phyloP scores from a whole-genome alignment of 2,329 filamentous ascomycete genomes.

The Aschersonia sp. region DNA sequence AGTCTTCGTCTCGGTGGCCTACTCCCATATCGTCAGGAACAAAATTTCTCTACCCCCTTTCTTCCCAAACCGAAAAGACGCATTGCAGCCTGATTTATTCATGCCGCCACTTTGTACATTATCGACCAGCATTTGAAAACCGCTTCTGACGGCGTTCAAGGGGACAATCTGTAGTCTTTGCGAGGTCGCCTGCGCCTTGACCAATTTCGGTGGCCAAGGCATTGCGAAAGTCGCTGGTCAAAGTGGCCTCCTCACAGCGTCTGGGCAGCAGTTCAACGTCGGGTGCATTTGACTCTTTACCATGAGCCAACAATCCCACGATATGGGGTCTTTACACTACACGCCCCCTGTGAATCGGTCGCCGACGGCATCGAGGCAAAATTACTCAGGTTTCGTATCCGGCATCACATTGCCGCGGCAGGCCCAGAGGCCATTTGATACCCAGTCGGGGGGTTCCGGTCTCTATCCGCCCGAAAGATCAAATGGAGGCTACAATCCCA shows the following conservation, averaged over 20 bases:
- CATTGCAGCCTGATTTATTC: no score
- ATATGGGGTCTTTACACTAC: constrained; percentile 61
- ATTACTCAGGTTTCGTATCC: constrained; percentile 35
- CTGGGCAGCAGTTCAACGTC: constrained; percentile 1
- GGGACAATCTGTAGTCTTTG: no score
- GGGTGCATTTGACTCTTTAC: constrained; percentile 7
- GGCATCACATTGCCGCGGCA: constrained; percentile 28
- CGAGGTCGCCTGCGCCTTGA: no score
- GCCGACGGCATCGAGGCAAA: constrained; percentile 55
- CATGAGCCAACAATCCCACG: constrained; percentile 37
- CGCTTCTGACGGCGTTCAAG: background rate
- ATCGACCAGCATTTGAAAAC: background rate
- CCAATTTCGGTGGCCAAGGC: background rate
- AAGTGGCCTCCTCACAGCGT: background rate
- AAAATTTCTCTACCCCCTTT: no score
- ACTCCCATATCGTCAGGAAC: no score
- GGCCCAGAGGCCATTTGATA: constrained; percentile 67
- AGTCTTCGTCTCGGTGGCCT: background rate
- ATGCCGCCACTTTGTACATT: no score
- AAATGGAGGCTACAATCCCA: constrained; percentile 41
- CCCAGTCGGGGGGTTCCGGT: constrained; percentile 44
- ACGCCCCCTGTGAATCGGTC: constrained; percentile 42
- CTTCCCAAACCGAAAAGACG: no score
- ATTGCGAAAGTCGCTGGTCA: background rate
- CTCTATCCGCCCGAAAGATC: constrained; percentile 60